Conservation (phyloP, 164 flowering plant species). For the Vitis labrusca region DNA sequence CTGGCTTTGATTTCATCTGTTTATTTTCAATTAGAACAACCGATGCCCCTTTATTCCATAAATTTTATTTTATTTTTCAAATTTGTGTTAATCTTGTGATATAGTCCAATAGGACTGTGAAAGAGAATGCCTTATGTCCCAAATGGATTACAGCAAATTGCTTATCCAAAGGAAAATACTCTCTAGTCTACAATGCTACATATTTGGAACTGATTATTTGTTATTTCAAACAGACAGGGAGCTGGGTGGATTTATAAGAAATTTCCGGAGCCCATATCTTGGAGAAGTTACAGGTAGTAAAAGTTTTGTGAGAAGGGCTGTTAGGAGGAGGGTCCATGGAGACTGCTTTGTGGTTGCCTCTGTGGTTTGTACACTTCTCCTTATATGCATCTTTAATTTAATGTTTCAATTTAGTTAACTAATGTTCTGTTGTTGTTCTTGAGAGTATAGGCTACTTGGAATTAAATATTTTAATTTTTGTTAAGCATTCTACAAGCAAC, state of each 20-base stretch:
- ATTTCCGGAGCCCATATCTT: slow-evolving; percentile 30
- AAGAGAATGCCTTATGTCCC: too few species aligned
- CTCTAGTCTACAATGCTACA: too few species aligned
- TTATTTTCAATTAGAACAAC: too few species aligned
- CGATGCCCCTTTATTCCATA: too few species aligned
- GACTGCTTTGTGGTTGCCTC: slow-evolving; percentile 33
- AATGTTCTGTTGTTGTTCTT: background rate
- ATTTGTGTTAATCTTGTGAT: too few species aligned
- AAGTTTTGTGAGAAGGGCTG: slow-evolving; percentile 22
- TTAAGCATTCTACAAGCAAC: background rate
- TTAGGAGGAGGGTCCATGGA: slow-evolving; percentile 7
- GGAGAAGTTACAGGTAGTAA: slow-evolving; percentile 1
- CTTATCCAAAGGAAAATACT: too few species aligned
- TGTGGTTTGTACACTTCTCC: slow-evolving; percentile 40
- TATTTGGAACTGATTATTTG: slow-evolving; percentile 2
- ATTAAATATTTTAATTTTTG: background rate
- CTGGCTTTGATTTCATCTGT: too few species aligned
- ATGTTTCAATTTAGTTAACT: background rate
- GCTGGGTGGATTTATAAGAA: slow-evolving; percentile 24
- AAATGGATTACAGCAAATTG: too few species aligned
- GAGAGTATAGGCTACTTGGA: background rate
- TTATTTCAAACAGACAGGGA: slow-evolving; percentile 38
- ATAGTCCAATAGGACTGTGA: too few species aligned
- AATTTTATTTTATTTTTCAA: too few species aligned
- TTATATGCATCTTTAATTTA: background rate